Base-by-base conservation (phyloP, 2,329 filamentous ascomycete species). In the Diaporthe destruens region DNA sequence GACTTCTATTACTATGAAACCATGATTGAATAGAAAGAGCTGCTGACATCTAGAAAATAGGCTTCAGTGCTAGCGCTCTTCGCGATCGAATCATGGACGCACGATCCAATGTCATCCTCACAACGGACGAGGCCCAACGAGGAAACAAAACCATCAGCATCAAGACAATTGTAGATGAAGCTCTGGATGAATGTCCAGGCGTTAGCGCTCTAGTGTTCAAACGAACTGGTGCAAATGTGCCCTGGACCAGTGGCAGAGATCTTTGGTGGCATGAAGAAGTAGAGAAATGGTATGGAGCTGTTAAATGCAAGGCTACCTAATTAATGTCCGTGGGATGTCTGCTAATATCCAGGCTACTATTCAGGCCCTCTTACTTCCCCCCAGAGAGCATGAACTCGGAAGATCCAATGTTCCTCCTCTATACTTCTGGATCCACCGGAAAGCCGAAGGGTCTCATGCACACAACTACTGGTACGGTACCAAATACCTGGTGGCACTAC, bases 401-500 rank as follows among this genome's bases (percentile, higher is more conserved):
- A 83, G 96, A 99, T 80, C 96, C 96, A 71, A 90, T 99, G 12
- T 99, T 98, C 90, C 86, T 99, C 73, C 93, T 99, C 71, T 99
- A 99, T 86, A 99, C 96, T 2, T 98, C 96, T 47, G 96, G 96
- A 51, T 98, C 96, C 0, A 99, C 96, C 9, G 96, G 96, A 75
- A 98, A 98, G 89, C 96, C 96, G 77, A 99, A 99, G 90, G 96
- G 96, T 84, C 93, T 99, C 71, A 93, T 98, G 94, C 96, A 99
- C 88, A 97, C 95, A 32, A 98, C 96, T 49, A n/a, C n/a, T n/a
- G n/a, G n/a, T n/a, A n/a, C n/a, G n/a, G n/a, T n/a, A n/a, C n/a
- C n/a, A n/a, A n/a, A n/a, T n/a, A n/a, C n/a, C n/a, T n/a, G n/a
- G n/a, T n/a, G n/a, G n/a, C n/a, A n/a, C n/a, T n/a, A n/a, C n/a